Base-by-base conservation (phyloP, 176 grass and related monocot species). In the Tillandsia leiboldiana region DNA sequence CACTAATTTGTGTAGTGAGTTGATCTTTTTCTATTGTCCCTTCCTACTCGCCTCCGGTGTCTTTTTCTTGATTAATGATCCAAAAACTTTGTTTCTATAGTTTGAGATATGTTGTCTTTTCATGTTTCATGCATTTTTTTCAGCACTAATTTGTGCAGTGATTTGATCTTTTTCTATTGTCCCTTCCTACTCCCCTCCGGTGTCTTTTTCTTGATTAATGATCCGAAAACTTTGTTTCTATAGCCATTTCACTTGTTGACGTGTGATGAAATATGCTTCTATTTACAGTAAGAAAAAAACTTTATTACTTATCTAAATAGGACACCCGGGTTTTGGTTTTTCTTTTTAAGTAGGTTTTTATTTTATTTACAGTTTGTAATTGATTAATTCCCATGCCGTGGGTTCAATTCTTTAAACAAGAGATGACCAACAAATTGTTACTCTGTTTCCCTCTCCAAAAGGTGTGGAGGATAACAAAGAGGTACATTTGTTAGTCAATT, bases 21-120 rank as follows among this genome's bases (percentile, higher is more conserved):
- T 61, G 33, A 42, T 61, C 13, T 61, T 61, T 1, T n/a, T 23
- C 7, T 1, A 18, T 61, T 61, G 15, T 61, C 56, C 56, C 22
- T 9, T 18, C 1, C 22, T 23, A 61, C 17, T 23, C 24, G 18
- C 9, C 8, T 4, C 7, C n/a, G 9, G 15, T 20, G 7, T 5
- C 22, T 61, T 15, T 15, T 61, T 61, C 56, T 61, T 61, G 0
- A 61, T 61, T n/a, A 10, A 18, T 61, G 22, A 61, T 15, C 13
- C 13, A n/a, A 3, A 2, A 61, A 61, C 22, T 17, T 61, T 15
- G 15, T 18, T 18, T 61, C 22, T 56, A 56, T 56, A 13, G 11
- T 24, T 99, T 64, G 17, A 72, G 10, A 52, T 58, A 2, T 79
- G 49, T 51, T n/a, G 11, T 63, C 50, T 62, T 61, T 1, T 48